A percentile compares a stretch with the other conserved stretches of the same genome.
phyloP scores from a whole-genome alignment of 2,329 filamentous ascomycete species.

The Coleophoma cylindrospora region DNA sequence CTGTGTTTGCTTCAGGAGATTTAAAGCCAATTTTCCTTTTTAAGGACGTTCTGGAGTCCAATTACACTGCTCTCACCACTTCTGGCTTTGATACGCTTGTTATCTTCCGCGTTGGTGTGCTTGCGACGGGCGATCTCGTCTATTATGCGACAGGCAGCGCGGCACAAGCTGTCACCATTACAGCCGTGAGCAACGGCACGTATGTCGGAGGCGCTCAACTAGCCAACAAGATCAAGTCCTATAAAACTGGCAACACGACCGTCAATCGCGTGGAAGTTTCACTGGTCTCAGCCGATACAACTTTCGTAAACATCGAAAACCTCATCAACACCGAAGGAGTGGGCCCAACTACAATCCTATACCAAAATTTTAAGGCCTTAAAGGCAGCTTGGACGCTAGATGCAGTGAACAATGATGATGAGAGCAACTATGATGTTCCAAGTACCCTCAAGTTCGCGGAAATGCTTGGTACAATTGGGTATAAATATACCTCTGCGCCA shows the following conservation, averaged over 20 bases:
- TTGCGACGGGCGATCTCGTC: constrained; percentile 36
- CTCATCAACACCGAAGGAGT: constrained; percentile 31
- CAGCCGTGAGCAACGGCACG: constrained; percentile 31
- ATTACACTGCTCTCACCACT: constrained; percentile 34
- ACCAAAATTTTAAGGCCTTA: constrained; percentile 34
- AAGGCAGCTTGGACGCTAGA: constrained; percentile 36
- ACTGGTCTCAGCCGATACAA: constrained; percentile 31
- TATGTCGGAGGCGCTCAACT: constrained; percentile 45
- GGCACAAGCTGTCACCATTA: constrained; percentile 12
- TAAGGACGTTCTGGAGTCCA: constrained; percentile 38
- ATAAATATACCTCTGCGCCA: constrained; percentile 37
- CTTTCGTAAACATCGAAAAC: constrained; percentile 26
- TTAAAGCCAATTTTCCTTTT: constrained; percentile 1
- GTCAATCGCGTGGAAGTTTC: constrained; percentile 36
- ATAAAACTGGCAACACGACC: constrained; percentile 31
- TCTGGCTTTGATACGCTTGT: constrained; percentile 38
- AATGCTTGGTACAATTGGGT: constrained; percentile 35
- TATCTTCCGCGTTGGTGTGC: constrained; percentile 38
- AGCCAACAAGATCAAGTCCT: constrained; percentile 37
- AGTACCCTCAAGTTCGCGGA: constrained; percentile 37
- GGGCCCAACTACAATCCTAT: constrained; percentile 28
- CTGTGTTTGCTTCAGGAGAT: too few species aligned
- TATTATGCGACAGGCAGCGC: constrained; percentile 27
- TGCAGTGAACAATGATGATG: constrained; percentile 42
- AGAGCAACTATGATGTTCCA: constrained; percentile 34